Evolutionary conservation across 441 rosid species (phyloP), one percentile per base, ranked within the genome.

Genomic region (Adansonia madagascariensis): DNA sequence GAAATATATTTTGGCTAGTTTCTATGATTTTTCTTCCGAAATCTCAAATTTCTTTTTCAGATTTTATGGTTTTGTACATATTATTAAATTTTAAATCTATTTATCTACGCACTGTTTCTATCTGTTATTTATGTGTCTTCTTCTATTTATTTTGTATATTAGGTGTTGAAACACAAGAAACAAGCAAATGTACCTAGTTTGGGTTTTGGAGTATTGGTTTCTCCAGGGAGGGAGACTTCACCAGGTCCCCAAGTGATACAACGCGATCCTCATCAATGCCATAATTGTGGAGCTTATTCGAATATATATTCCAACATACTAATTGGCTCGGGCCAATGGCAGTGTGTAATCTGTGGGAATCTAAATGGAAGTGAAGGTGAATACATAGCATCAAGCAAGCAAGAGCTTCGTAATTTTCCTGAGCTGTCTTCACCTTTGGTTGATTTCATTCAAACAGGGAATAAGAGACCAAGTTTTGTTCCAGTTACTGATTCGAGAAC

Each of bases 301-400:
- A 94, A 96, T 89, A 78, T 89, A 15, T 91, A 91, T 62, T 91
- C 93, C 90, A 86, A 90, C 79, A 88, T 94, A 77, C 84, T 96
- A 80, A 84, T 94, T 79, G 91, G 98, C 70, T 94, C 98, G 24
- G 99, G 98, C 74, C 97, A 96, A 79, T 96, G 98, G 99, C 98
- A 94, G 79, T 96, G 98, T 66, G 88, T 94, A 56, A 85, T 96
- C 76, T 96, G 98, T 84, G 69, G 80, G 79, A 85, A 77, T 62
- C 71, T 96, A 84, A 91, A 94, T 84, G 93, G 86, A 61, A 96
- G 98, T 84, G 89, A 82, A 84, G 97, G 97, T 68, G 99, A 94
- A 84, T 96, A 96, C 74, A 82, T 91, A 55, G 94, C 96, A 83
- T 75, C 94, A 17, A 86, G 84, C 85, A 91, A 89, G 82, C 91